These are phyloP conservation scores for Oryza brachyantha DNA, from an alignment of 176 grass and related monocot species.

Conservation along the genomic window DNA sequence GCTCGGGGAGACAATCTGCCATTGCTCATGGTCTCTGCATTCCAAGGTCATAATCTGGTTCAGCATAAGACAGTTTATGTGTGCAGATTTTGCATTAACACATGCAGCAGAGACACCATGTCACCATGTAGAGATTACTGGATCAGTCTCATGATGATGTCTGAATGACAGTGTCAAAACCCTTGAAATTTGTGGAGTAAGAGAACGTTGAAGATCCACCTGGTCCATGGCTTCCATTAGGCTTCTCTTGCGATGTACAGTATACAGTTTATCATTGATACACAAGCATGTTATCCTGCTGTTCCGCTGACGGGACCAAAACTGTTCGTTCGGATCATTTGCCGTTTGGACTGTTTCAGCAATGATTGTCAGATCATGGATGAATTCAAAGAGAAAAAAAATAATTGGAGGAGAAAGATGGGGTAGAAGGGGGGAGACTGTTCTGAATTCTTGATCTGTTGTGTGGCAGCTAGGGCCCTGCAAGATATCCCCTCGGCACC, in stretches of 20 bases:
- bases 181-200: not conserved
- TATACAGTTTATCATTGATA: not conserved
- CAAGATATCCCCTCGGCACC: not conserved
- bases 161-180: not conserved
- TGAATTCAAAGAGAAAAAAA: not conserved
- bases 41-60: not conserved
- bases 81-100: not conserved
- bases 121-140: too few relatives aligned
- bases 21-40: not conserved
- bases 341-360: not conserved
- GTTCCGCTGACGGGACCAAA: not conserved
- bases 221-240: not conserved
- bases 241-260: not conserved
- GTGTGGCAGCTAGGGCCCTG: conserved; percentile 8
- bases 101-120: not conserved
- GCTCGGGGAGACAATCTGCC: not conserved
- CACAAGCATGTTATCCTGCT: not conserved
- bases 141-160: not conserved
- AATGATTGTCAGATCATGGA: conserved; percentile 3
- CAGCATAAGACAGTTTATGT: not conserved
- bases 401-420: not conserved
- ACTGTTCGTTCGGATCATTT: not conserved
- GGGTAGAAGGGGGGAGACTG: not conserved
- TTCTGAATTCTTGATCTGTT: not conserved
- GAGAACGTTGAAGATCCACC: not conserved